phyloP scores from a whole-genome alignment of 2,329 filamentous ascomycete species.

The Aspergillus sp. region DNA sequence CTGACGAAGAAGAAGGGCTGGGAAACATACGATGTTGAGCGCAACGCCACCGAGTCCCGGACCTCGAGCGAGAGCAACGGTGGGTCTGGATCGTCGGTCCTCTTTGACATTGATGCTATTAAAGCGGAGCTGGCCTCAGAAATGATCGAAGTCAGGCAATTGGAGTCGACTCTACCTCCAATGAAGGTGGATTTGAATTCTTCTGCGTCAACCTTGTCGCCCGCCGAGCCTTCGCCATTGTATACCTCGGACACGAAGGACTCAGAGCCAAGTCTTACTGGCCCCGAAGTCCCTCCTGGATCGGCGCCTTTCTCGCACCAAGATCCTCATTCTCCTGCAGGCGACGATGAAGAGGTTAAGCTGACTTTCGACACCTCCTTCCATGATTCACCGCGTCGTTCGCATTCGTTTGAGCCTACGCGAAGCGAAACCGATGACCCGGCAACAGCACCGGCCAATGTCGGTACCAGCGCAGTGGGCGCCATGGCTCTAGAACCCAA shows the following conservation, averaged over 20 bases:
- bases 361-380: constrained; percentile 66
- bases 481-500: constrained; percentile 39
- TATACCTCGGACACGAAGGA: constrained; percentile 33
- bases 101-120: constrained; percentile 96
- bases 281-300: constrained; percentile 12
- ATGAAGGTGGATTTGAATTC: constrained; percentile 63
- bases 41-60: constrained; percentile 20
- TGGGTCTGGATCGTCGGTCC: constrained; percentile 42
- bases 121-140: constrained; percentile 72
- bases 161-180: constrained; percentile 78
- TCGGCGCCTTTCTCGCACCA: constrained; percentile 8
- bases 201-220: constrained; percentile 11
- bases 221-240: constrained; percentile 14
- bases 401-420: constrained; percentile 9
- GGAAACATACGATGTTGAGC: constrained; percentile 79
- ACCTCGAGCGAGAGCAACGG: constrained; percentile 17
- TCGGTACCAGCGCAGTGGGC: constrained; percentile 16
- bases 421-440: constrained; percentile 24
- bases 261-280: constrained; percentile 27
- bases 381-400: constrained; percentile 28
- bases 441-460: constrained; percentile 21
- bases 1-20: constrained; percentile 70
- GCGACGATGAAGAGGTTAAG: constrained; percentile 38
- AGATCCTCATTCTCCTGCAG: constrained; percentile 5
- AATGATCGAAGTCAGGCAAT: constrained; percentile 62